Base-by-base conservation (phyloP, 164 flowering plant genomes). In the Liriodendron chinense region DNA sequence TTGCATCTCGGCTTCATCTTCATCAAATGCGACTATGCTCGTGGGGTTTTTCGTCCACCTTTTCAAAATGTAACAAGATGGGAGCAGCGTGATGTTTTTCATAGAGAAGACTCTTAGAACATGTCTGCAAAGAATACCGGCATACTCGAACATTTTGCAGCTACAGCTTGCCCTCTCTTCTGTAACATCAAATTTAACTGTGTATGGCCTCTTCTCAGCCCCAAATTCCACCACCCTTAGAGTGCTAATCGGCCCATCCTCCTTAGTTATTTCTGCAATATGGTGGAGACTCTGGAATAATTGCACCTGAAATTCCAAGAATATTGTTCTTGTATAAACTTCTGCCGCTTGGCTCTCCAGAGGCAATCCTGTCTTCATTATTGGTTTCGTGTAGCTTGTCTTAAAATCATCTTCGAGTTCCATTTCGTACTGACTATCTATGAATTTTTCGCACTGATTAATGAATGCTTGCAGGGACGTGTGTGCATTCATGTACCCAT, bases 301-400 rank as follows among this genome's bases (percentile, higher is more conserved):
- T 76, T 93, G 94, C 61, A 90, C 96, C 75, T 93, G 96, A 82
- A 93, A 90, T 71, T 87, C 87, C 8, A 84, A 70, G 75, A 91
- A 93, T 57, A 91, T 81, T 82, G 78, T 91, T 76, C 84, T 85
- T 2, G 98, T 91, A 69, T 86, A 93, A 28, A 87, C 80, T 76
- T 77, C 81, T 71, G 94, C 94, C 43, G 91, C 96, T 78, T 93
- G 98, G 75, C 87, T 90, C 76, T 93, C 98, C 91, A 91, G 88
- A 7, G 96, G 96, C 9, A 93, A 90, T 59, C 91, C 91, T 8
- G 98, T 93, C 84, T 82, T 87, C 77, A 89, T 72, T 16, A 86
- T 81, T 47, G 96, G 98, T 23, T 83, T 83, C 47, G 89, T 88
- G 85, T 84, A 85, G 25, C 85, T 81, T 70, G 94, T 86, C 75